These are phyloP conservation scores for Aspergillus steynii DNA, from an alignment of 495 filamentous ascomycete species.

Conservation along the genomic window DNA sequence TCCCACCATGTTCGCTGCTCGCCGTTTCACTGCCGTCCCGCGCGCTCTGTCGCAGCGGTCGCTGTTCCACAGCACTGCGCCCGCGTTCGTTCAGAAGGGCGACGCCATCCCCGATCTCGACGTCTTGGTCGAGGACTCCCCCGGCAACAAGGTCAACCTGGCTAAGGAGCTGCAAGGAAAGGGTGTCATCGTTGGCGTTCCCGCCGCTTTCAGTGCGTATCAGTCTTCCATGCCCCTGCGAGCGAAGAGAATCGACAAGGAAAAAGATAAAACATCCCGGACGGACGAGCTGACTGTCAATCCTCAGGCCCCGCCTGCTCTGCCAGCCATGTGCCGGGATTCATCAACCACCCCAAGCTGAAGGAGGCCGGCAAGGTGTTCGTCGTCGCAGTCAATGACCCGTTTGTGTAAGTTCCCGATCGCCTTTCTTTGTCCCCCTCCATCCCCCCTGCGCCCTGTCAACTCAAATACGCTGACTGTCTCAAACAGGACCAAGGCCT, in stretches of 20 bases:
- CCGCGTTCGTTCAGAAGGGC: slow-evolving; percentile 57
- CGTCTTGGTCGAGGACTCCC: slow-evolving; percentile 55
- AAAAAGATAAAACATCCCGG: background rate
- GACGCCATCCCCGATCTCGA: slow-evolving; percentile 66
- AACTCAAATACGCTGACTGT: slow-evolving; percentile 4
- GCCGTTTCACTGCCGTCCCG: slow-evolving; percentile 41
- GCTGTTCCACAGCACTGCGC: slow-evolving; percentile 54
- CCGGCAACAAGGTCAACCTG: slow-evolving; percentile 85
- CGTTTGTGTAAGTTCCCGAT: slow-evolving; percentile 74
- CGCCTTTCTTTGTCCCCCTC: background rate
- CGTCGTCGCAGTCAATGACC: slow-evolving; percentile 90
- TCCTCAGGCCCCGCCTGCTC: slow-evolving; percentile 69
- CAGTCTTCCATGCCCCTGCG: background rate
- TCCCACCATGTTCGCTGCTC: slow-evolving; percentile 42
- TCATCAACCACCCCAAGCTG: slow-evolving; percentile 70
- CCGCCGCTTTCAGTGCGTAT: slow-evolving; percentile 78
- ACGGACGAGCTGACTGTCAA: background rate
- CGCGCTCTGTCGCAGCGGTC: slow-evolving; percentile 38
- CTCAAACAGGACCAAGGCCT: slow-evolving; percentile 74
- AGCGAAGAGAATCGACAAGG: background rate
- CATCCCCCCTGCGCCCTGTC: background rate
- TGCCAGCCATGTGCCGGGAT: slow-evolving; percentile 75
- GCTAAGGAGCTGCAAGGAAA: slow-evolving; percentile 70
- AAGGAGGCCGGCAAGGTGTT: slow-evolving; percentile 78
- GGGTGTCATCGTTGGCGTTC: slow-evolving; percentile 85